phyloP scores from a whole-genome alignment of 306 rosid genomes.

The Medicago ruthenica region DNA sequence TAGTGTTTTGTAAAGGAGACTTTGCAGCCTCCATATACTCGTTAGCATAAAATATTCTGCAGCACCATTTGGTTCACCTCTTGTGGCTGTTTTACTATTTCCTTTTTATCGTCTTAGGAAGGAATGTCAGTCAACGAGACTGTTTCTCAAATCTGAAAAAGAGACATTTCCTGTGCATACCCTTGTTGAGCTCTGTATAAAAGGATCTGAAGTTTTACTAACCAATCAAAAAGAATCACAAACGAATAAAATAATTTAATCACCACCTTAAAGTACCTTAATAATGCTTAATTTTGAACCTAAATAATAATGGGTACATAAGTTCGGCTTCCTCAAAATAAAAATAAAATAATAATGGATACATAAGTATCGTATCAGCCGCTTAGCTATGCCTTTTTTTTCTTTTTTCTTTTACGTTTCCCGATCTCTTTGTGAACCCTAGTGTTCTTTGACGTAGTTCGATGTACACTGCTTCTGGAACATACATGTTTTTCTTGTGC shows the following conservation, averaged over 20 bases:
- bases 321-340: too few species aligned
- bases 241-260: background rate
- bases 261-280: background rate
- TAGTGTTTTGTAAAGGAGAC: slow-evolving; percentile 46
- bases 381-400: background rate
- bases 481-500: background rate
- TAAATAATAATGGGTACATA: too few species aligned
- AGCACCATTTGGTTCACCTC: slow-evolving; percentile 37
- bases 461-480: too few species aligned
- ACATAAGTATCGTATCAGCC: background rate
- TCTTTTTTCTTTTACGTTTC: background rate
- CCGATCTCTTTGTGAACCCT: too few species aligned
- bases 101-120: background rate
- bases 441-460: too few species aligned
- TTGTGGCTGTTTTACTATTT: background rate
- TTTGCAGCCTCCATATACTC: slow-evolving; percentile 37
- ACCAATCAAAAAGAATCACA: background rate
- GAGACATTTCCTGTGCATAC: background rate
- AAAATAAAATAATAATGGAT: too few species aligned
- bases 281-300: background rate
- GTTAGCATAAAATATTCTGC: slow-evolving; percentile 37
- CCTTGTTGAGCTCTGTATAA: background rate
- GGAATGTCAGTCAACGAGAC: background rate
- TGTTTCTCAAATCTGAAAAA: background rate
- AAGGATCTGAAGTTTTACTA: background rate